These are phyloP conservation scores for Alternaria rosae DNA, from an alignment of 2,329 filamentous ascomycete genomes.

Conservation along the genomic window DNA sequence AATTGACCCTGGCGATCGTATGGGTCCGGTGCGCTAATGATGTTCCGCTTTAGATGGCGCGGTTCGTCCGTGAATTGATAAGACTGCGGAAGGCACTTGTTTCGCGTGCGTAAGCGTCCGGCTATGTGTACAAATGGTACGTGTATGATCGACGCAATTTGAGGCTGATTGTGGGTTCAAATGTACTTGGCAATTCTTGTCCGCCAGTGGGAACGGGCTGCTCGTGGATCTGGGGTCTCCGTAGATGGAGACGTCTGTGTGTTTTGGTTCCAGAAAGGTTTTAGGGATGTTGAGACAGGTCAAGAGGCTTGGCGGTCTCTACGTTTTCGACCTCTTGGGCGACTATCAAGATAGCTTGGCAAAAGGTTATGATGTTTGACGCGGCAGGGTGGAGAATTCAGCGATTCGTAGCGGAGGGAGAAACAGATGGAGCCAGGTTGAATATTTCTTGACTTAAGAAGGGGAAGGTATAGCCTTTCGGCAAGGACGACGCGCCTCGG, in stretches of 20 bases:
- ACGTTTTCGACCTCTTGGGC: slow-evolving; percentile 33
- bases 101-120: slow-evolving; percentile 25
- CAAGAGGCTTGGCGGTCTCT: slow-evolving; percentile 30
- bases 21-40: slow-evolving; percentile 24
- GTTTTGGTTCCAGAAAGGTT: slow-evolving; percentile 29
- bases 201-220: slow-evolving; percentile 19
- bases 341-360: slow-evolving; percentile 35
- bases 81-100: slow-evolving; percentile 26
- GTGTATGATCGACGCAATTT: slow-evolving; percentile 18
- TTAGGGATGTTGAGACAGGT: slow-evolving; percentile 31
- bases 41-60: slow-evolving; percentile 26
- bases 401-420: slow-evolving; percentile 24
- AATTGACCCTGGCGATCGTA: slow-evolving; percentile 22
- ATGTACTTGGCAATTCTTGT: slow-evolving; percentile 34
- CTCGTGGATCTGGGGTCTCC: slow-evolving; percentile 27
- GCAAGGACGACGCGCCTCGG: slow-evolving; percentile 19
- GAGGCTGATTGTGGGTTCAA: slow-evolving; percentile 28
- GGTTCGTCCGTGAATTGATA: slow-evolving; percentile 9
- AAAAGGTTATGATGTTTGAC: slow-evolving; percentile 28
- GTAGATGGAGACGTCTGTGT: slow-evolving; percentile 23
- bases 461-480: slow-evolving; percentile 19
- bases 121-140: slow-evolving; percentile 4
- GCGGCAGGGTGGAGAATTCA: slow-evolving; percentile 39
- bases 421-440: slow-evolving; percentile 14
- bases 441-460: slow-evolving; percentile 15